A percentile compares a stretch with the other conserved stretches of the same genome.
These are phyloP conservation scores for Hypomyces perniciosus DNA, from an alignment of 2,329 filamentous ascomycete species.

Conservation along the genomic window DNA sequence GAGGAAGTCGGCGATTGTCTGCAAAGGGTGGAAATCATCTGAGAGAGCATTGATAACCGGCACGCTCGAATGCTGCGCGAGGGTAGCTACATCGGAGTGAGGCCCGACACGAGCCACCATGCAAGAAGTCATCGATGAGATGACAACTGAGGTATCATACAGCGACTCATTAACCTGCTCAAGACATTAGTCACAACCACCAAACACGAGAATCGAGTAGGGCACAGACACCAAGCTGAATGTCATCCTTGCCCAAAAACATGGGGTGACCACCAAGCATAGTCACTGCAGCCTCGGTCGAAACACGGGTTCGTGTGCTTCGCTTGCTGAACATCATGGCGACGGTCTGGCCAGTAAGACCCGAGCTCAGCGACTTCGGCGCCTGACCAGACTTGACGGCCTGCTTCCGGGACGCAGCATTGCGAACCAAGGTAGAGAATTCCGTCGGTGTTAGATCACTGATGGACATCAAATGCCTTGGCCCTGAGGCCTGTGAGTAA, in stretches of 20 bases:
- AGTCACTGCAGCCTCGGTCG: slow-evolving; percentile 85
- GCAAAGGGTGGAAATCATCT: slow-evolving; percentile 87
- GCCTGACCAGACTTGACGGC: slow-evolving; percentile 61
- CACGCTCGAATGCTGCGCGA: slow-evolving; percentile 68
- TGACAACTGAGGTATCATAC: slow-evolving; percentile 85
- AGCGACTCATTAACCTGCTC: slow-evolving; percentile 80
- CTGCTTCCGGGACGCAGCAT: slow-evolving; percentile 71
- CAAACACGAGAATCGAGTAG: neutral
- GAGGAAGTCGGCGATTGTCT: slow-evolving; percentile 89
- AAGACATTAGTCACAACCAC: slow-evolving; percentile 7
- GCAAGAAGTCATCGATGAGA: slow-evolving; percentile 87
- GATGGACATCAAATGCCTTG: slow-evolving; percentile 88
- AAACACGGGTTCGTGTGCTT: slow-evolving; percentile 87
- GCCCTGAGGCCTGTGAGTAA: slow-evolving; percentile 39
- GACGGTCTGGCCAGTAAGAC: slow-evolving; percentile 70
- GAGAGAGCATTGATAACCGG: slow-evolving; percentile 85
- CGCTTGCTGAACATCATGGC: slow-evolving; percentile 98
- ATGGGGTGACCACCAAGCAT: slow-evolving; percentile 88
- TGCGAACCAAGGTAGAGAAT: slow-evolving; percentile 73
- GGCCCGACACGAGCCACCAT: slow-evolving; percentile 74
- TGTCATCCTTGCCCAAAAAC: slow-evolving; percentile 94
- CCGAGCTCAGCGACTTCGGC: slow-evolving; percentile 52
- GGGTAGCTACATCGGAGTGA: slow-evolving; percentile 65
- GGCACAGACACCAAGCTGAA: slow-evolving; percentile 74
- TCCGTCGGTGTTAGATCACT: slow-evolving; percentile 76